Base-by-base conservation (phyloP, 2,329 filamentous ascomycete species). In the Tolypocladium tundrense region DNA sequence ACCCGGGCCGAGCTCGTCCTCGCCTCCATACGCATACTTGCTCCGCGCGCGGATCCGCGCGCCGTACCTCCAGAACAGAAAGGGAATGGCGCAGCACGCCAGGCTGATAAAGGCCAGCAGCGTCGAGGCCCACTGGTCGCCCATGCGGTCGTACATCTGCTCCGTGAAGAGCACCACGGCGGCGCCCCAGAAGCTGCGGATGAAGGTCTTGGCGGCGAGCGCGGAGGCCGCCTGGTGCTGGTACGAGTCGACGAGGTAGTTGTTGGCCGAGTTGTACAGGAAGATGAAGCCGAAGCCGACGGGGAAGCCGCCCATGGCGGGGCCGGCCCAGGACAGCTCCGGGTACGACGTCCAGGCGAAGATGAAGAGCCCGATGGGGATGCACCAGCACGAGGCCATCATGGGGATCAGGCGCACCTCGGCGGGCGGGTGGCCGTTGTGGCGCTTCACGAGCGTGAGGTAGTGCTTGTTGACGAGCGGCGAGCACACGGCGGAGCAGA, bases 221-320 rank as follows among this genome's bases (percentile, higher is more conserved):
- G 88, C 89, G 0, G 87, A 91, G 1, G 90, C 90, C 1, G 90
- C 90, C 72, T 92, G 88, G 73, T 83, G 79, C 71, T 83, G 80
- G 73, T 83, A 84, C 19, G 79, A 79, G 69, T 84, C 81, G 68
- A 84, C 81, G 35, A 88, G 80, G 73, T 89, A 89, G 75, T 88
- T 88, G 72, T 88, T 89, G 65, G 86, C 85, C 11, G 87, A 80
- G 75, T 91, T 91, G 77, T 91, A 92, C 31, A 92, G 77, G 77
- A 91, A 91, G 71, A 91, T 90, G 75, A 91, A 90, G 59, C 88
- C 88, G 66, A 91, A 91, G 13, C 88, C 88, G 56, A 92, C 84
- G 14, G 84, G 82, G 68, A 85, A 81, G 40, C 88, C 88, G 56
- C 86, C 88, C 60, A 92, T 78, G 10, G 80, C 79, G 0, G 90